Evolutionary conservation across 2,329 filamentous ascomycete species (phyloP).

Genomic region (Ophiostoma sp.): DNA sequence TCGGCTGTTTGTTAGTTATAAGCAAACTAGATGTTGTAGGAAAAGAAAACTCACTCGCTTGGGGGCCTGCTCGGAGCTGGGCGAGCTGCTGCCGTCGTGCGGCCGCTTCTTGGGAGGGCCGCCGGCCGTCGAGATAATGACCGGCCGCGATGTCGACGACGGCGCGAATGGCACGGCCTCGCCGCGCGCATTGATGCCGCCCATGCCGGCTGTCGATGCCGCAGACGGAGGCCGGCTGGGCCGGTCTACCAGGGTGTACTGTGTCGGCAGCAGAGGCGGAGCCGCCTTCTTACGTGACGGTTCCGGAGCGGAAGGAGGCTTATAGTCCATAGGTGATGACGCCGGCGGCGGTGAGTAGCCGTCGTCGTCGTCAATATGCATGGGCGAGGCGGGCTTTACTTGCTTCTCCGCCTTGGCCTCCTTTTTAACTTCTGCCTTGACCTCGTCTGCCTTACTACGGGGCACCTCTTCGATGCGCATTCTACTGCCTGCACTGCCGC

Average conservation of each 20-base stretch:
- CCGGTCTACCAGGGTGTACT: conserved; percentile 26
- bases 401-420: background rate
- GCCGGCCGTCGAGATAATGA: conserved; percentile 38
- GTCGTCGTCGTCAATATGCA: conserved; percentile 20
- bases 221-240: conserved; percentile 15
- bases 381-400: background rate
- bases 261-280: conserved; percentile 27
- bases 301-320: background rate
- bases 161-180: conserved; percentile 29
- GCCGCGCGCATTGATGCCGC: conserved; percentile 33
- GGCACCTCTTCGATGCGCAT: background rate
- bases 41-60: conserved; percentile 39
- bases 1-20: conserved; percentile 4
- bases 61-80: conserved; percentile 30
- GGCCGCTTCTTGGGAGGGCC: conserved; percentile 39
- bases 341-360: conserved; percentile 26
- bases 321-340: conserved; percentile 11
- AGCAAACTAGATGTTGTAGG: background rate
- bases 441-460: background rate
- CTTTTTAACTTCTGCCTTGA: background rate
- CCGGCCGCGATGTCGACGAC: conserved; percentile 31
- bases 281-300: conserved; percentile 22
- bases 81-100: conserved; percentile 35
- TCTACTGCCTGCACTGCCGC: background rate
- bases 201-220: conserved; percentile 26